Percentiles rank a stretch among this genome's conserved stretches.
phyloP scores from a whole-genome alignment of 78 protist genomes.

The Dictyostelium purpureum region DNA sequence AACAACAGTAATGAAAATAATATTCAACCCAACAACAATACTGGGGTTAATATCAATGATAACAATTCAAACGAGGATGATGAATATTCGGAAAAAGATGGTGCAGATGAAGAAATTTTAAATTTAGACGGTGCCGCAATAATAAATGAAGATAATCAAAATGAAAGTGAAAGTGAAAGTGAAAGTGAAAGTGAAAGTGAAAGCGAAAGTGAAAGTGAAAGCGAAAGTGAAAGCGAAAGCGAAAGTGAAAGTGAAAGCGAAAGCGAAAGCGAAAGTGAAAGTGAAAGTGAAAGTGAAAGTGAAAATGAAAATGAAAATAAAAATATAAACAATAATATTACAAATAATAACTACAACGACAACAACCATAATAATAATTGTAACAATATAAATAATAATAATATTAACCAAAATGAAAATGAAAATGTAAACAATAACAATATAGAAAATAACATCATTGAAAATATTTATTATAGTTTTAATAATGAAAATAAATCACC shows the following conservation, averaged over 20 bases:
- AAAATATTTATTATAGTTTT: background rate
- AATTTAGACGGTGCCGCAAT: background rate
- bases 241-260: background rate
- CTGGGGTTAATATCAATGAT: background rate
- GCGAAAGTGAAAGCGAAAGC: background rate
- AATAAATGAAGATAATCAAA: background rate
- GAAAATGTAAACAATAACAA: background rate
- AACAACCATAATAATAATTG: background rate
- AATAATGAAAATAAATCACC: background rate
- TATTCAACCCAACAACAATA: background rate
- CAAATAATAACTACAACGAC: background rate
- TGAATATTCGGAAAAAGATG: slow-evolving; percentile 17
- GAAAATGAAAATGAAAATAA: background rate
- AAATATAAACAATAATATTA: background rate
- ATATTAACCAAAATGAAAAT: background rate
- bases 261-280: background rate
- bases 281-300: background rate
- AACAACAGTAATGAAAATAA: background rate
- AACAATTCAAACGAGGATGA: background rate
- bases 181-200: background rate
- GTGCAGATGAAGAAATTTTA: background rate
- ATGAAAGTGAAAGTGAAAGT: background rate
- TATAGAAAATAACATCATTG: background rate
- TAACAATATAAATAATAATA: no score
- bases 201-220: background rate